Percentiles rank a stretch among this genome's conserved stretches.
These are phyloP conservation scores for Colletotrichum graminicola DNA, from an alignment of 2,329 filamentous ascomycete species.

Conservation along the genomic window DNA sequence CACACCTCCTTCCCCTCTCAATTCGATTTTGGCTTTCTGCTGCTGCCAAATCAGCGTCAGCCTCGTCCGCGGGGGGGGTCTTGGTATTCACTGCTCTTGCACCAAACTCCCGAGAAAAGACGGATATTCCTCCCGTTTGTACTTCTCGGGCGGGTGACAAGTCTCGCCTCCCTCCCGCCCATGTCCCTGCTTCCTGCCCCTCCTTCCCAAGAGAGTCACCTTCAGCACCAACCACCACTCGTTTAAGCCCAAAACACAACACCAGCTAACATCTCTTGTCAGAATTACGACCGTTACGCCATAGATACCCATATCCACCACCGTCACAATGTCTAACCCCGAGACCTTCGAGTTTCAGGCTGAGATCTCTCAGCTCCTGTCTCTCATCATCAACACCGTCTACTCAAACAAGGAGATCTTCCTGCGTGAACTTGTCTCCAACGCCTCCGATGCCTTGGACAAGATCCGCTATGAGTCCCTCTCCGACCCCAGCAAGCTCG, in stretches of 20 bases:
- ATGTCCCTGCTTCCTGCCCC: conserved; percentile 8
- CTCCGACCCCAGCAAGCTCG: conserved; percentile 96
- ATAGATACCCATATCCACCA: conserved; percentile 41
- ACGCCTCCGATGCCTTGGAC: conserved; percentile 98
- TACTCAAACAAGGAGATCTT: conserved; percentile 99
- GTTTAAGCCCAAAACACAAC: neutral
- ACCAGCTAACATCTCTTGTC: conserved; percentile 28
- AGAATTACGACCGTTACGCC: conserved; percentile 41
- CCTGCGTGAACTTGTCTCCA: conserved; percentile 97
- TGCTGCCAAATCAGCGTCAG: neutral
- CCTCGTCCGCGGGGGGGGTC: neutral
- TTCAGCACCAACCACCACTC: neutral
- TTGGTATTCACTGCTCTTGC: neutral
- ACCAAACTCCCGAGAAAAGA: neutral
- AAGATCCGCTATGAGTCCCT: conserved; percentile 99
- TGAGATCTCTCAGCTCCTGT: conserved; percentile 99
- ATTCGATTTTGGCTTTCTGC: neutral
- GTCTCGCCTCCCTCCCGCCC: neutral
- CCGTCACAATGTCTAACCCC: conserved; percentile 73
- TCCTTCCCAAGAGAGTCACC: conserved; percentile 39
- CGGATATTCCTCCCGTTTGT: neutral
- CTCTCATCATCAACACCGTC: conserved; percentile 99
- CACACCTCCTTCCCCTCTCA: neutral
- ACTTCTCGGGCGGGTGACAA: neutral
- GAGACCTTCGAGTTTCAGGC: conserved; percentile 99